Percentiles rank a stretch among this genome's conserved stretches.
Evolutionary conservation across 164 flowering plant genomes (phyloP).

Genomic region (Litsea cubeba): DNA sequence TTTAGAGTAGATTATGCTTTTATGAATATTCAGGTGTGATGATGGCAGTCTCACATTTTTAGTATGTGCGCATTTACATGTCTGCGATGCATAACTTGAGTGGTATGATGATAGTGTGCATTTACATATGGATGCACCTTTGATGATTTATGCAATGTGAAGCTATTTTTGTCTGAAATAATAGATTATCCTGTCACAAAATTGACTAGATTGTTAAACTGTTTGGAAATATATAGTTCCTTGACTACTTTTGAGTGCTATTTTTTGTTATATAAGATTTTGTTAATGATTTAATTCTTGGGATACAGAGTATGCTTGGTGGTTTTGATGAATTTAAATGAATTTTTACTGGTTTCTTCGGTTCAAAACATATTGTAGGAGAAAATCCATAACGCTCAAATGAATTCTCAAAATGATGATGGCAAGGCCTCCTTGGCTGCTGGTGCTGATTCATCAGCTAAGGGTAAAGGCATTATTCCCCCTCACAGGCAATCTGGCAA

Average conservation of each 20-base stretch:
- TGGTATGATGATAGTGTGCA: too few relatives aligned
- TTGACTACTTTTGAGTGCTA: not conserved
- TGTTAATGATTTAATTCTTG: not conserved
- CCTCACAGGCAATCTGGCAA: conserved; percentile 9
- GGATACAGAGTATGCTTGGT: not conserved
- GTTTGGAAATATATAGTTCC: not conserved
- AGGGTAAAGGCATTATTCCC: conserved; percentile 12
- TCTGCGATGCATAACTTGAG: too few relatives aligned
- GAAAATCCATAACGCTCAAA: not conserved
- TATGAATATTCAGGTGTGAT: too few relatives aligned
- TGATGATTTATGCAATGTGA: too few relatives aligned
- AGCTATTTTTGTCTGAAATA: too few relatives aligned
- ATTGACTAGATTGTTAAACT: not conserved
- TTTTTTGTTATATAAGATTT: not conserved
- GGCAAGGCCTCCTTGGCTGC: conserved; percentile 15
- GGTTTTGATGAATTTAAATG: not conserved
- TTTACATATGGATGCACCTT: too few relatives aligned
- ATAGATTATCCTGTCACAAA: too few relatives aligned
- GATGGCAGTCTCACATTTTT: too few relatives aligned
- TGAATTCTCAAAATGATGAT: conserved; percentile 16
- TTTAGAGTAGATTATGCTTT: too few relatives aligned
- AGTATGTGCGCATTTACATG: too few relatives aligned
- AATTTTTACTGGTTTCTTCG: not conserved
- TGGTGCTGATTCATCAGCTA: conserved; percentile 11
- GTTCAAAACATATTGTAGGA: not conserved